Evolutionary conservation across 805 yeast genomes (phyloP), one percentile per base, ranked within the genome.

Genomic region (Alloascoidea africana): DNA sequence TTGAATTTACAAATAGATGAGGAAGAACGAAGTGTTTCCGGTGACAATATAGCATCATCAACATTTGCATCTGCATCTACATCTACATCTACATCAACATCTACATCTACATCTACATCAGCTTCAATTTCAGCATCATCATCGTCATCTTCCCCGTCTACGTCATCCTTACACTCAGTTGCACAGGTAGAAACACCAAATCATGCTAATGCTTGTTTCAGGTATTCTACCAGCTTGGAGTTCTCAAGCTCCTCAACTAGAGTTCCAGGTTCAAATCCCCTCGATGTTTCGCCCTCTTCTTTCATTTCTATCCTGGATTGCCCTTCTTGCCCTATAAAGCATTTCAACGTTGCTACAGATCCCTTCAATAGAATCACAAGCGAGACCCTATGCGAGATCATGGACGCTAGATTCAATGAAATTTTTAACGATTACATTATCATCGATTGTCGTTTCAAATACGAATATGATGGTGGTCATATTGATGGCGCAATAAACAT

Each of bases 381-480:
- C 5, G 54, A 56, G 16, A 66, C 64, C 36, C 50, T 74, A 50
- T 52, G 52, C 38, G 55, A 59, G 8, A 60, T 67, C 27, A 47
- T 63, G 6, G 49, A 50, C 17, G 62, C 60, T 16, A 49, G 56
- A 13, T 60, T 62, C 46, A 48, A 56, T 15, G 54, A 60, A 14
- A 59, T 53, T 38, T 77, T 73, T 46, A 68, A 69, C 40, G 69
- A 72, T 27, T 55, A 65, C 27, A 45, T 65, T 8, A 57, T 82
- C 17, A 60, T 82, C 6, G 93, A 82, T 55, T 78, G 89, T 47
- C 64, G 93, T 39, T 82, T 82, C 47, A 74, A 70, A 42, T 81
- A 81, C 56, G 93, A 82, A 54, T 82, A 58, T 51, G 59, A 66
- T 34, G 89, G 91, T 17, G 93, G 93, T 17, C 93, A 82, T 52